Conservation (phyloP, 805 yeast species). For the Spathaspora passalidarum region DNA sequence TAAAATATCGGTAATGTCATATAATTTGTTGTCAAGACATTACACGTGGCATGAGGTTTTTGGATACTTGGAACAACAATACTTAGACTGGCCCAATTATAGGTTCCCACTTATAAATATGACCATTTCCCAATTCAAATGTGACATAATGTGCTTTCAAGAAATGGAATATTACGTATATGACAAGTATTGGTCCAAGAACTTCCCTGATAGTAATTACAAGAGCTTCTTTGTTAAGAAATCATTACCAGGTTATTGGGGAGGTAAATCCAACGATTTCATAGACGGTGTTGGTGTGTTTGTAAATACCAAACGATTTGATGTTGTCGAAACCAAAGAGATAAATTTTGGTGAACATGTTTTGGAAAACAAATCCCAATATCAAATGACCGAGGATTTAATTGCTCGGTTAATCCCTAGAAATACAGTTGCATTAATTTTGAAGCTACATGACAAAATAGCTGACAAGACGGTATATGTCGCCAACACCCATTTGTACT, state of each 20-base stretch:
- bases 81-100: conserved; percentile 46
- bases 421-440: conserved; percentile 58
- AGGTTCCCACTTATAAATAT: conserved; percentile 35
- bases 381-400: conserved; percentile 32
- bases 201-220: conserved; percentile 26
- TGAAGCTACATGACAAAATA: conserved; percentile 43
- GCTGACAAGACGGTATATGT: conserved; percentile 42
- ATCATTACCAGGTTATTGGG: conserved; percentile 54
- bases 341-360: conserved; percentile 30
- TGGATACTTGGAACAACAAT: conserved; percentile 44
- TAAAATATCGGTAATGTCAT: conserved; percentile 33
- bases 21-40: conserved; percentile 49
- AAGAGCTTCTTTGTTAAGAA: conserved; percentile 48
- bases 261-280: conserved; percentile 28
- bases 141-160: conserved; percentile 62
- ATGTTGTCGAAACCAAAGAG: conserved; percentile 27
- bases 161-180: conserved; percentile 48
- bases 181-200: conserved; percentile 35
- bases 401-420: conserved; percentile 36
- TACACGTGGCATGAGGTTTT: conserved; percentile 62
- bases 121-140: conserved; percentile 34
- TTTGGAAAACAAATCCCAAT: conserved; percentile 19
- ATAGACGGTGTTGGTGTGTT: conserved; percentile 64
- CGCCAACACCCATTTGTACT: conserved; percentile 60
- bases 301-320: conserved; percentile 47